Evolutionary conservation across 2,329 filamentous ascomycete species (phyloP).

Genomic region (Macroventuria anomochaeta): DNA sequence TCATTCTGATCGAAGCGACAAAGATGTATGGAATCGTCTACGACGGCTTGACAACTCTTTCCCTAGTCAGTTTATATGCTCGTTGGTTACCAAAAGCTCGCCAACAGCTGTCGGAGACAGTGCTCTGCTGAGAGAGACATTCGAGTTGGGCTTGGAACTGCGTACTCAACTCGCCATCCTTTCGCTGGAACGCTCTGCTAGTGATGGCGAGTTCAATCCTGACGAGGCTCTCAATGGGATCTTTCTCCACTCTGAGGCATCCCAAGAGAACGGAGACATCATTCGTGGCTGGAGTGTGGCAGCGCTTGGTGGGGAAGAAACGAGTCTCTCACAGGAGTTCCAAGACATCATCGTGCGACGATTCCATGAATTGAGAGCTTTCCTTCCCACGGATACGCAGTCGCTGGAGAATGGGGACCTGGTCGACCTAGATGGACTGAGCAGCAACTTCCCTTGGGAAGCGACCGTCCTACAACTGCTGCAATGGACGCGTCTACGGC

Average conservation of each 20-base stretch:
- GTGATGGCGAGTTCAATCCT: constrained; percentile 48
- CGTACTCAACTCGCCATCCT: constrained; percentile 62
- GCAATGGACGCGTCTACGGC: constrained; percentile 56
- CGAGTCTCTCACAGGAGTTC: constrained; percentile 46
- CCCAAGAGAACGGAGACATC: constrained; percentile 18
- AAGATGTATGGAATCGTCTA: constrained; percentile 40
- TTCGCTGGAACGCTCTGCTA: constrained; percentile 46
- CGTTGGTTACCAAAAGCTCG: constrained; percentile 19
- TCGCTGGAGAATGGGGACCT: constrained; percentile 35
- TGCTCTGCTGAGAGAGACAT: constrained; percentile 51
- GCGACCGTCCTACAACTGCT: constrained; percentile 54
- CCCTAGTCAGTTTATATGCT: constrained; percentile 43
- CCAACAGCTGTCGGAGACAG: constrained; percentile 47
- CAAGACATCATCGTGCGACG: constrained; percentile 47
- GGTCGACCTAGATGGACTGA: constrained; percentile 54
- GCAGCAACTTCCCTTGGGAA: constrained; percentile 58
- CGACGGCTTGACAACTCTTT: constrained; percentile 45
- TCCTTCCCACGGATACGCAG: constrained; percentile 44
- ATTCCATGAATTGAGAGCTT: constrained; percentile 46
- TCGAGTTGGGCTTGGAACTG: constrained; percentile 59
- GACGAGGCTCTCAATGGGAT: constrained; percentile 48
- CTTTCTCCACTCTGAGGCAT: constrained; percentile 48
- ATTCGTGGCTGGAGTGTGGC: constrained; percentile 47
- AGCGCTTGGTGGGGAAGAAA: constrained; percentile 48
- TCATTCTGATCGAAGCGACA: constrained; percentile 33